These are phyloP conservation scores for Hemileccinum impolitum DNA, from an alignment of 768 basidiomycete genomes.

Conservation along the genomic window DNA sequence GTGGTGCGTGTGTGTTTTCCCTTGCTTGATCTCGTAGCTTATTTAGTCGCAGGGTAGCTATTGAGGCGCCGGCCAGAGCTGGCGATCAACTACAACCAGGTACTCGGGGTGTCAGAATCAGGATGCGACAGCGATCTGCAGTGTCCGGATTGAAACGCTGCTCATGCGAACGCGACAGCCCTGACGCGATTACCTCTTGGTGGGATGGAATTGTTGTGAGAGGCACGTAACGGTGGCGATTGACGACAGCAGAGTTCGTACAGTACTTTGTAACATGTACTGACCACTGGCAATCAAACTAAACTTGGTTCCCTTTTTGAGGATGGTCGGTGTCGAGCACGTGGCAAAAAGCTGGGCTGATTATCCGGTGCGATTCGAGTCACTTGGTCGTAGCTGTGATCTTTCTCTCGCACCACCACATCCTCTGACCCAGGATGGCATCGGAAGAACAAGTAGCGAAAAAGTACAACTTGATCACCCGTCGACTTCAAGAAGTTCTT, in stretches of 20 bases:
- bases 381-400: not conserved
- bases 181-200: too few relatives aligned
- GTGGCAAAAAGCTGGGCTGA: slow-evolving; percentile 3
- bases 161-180: too few relatives aligned
- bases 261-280: too few relatives aligned
- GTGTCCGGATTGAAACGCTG: too few relatives aligned
- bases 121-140: not conserved
- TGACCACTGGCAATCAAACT: too few relatives aligned
- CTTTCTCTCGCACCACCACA: slow-evolving; percentile 4
- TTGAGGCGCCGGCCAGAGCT: slow-evolving; percentile 12
- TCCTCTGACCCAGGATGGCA: slow-evolving; percentile 25
- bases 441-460: slow-evolving; percentile 33
- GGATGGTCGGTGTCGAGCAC: slow-evolving; percentile 1
- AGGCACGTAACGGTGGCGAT: too few relatives aligned
- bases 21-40: not conserved
- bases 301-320: too few relatives aligned
- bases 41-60: slow-evolving; percentile 1
- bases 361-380: slow-evolving; percentile 11
- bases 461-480: slow-evolving; percentile 79
- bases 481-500: slow-evolving; percentile 83
- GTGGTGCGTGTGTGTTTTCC: slow-evolving; percentile 1
- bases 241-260: too few relatives aligned
- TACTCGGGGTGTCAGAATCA: not conserved
- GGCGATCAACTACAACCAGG: slow-evolving; percentile 5
- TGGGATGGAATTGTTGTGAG: too few relatives aligned